phyloP scores from a whole-genome alignment of 1,284 basidiomycete genomes.

The Papiliotrema fonsecae region DNA sequence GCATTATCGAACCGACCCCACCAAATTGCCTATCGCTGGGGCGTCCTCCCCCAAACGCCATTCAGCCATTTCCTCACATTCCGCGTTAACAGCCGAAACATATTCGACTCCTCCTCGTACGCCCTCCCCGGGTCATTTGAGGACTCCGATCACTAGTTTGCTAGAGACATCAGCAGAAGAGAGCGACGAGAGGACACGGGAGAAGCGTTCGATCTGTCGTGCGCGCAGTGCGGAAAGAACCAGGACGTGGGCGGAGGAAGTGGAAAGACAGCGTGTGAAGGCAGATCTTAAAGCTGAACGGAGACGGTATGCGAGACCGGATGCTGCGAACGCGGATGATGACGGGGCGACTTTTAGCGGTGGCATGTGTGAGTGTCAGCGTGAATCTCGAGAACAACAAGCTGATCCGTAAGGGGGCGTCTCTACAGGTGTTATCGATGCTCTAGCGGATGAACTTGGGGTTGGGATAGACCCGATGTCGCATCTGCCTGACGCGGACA shows the following conservation, averaged over 20 bases:
- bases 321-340: not conserved
- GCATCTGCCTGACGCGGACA: slow-evolving; percentile 11
- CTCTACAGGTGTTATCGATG: slow-evolving; percentile 15
- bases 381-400: too few relatives aligned
- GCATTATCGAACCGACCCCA: too few relatives aligned
- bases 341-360: too few relatives aligned
- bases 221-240: slow-evolving; percentile 16
- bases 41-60: too few relatives aligned
- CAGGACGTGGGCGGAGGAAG: slow-evolving; percentile 23
- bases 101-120: slow-evolving; percentile 1
- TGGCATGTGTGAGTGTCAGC: not conserved
- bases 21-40: too few relatives aligned
- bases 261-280: slow-evolving; percentile 9
- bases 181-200: not conserved
- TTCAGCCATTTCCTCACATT: not conserved
- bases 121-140: not conserved
- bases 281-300: not conserved
- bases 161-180: not conserved
- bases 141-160: not conserved
- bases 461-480: not conserved
- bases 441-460: slow-evolving; percentile 10
- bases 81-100: not conserved
- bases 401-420: slow-evolving; percentile 14
- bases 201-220: not conserved
- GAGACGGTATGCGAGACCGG: not conserved